These are phyloP conservation scores for Thymus mandschuricus DNA, from an alignment of 257 asterid genomes.

Conservation along the genomic window DNA sequence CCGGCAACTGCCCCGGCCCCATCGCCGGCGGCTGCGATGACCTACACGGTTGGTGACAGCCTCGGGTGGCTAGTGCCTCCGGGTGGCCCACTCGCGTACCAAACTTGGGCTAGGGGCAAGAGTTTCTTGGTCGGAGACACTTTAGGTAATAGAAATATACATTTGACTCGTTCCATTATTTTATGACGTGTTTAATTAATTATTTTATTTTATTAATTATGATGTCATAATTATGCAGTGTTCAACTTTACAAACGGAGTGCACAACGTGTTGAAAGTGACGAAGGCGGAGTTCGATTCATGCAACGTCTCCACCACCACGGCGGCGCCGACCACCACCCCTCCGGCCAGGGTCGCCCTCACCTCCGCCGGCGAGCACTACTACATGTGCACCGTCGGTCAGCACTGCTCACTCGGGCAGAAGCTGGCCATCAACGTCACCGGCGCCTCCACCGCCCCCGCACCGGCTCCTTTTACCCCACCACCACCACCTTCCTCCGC, in stretches of 20 bases:
- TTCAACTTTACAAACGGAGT: conserved; percentile 63
- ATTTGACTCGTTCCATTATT: no score
- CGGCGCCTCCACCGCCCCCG: conserved; percentile 30
- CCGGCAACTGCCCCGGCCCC: conserved; percentile 28
- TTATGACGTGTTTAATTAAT: no score
- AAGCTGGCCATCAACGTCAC: conserved; percentile 72
- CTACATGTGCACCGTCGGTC: conserved; percentile 62
- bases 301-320: conserved; percentile 52
- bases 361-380: conserved; percentile 60
- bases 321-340: conserved; percentile 31
- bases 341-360: conserved; percentile 69
- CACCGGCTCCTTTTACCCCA: conserved; percentile 31
- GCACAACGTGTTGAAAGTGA: conserved; percentile 58
- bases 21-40: conserved; percentile 43
- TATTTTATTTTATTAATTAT: neutral
- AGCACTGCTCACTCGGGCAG: conserved; percentile 64
- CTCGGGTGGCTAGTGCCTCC: conserved; percentile 72
- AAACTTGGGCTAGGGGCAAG: conserved; percentile 60
- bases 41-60: conserved; percentile 60
- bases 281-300: conserved; percentile 49
- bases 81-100: conserved; percentile 49
- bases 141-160: conserved; percentile 41
- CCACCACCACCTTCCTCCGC: conserved; percentile 34
- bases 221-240: conserved; percentile 37
- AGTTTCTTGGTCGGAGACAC: conserved; percentile 62